Conservation (phyloP, 768 basidiomycete species). For the Suillus sp. region DNA sequence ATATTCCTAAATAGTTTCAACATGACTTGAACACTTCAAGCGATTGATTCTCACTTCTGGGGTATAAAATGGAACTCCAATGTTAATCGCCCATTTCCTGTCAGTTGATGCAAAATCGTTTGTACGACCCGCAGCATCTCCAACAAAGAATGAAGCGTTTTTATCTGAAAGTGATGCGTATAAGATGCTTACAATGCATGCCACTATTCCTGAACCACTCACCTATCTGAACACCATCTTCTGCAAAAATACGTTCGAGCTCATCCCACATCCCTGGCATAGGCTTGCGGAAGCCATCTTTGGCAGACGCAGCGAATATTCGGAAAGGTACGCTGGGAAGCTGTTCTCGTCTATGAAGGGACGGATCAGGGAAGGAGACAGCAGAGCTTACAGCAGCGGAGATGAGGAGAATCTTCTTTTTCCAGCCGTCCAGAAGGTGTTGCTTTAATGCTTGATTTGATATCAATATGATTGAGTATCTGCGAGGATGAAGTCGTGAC, state of each 20-base stretch:
- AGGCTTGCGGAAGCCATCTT: conserved; percentile 82
- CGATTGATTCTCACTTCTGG: conserved; percentile 63
- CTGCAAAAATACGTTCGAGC: conserved; percentile 60
- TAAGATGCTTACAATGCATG: neutral
- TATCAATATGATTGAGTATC: conserved; percentile 73
- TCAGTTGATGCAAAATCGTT: conserved; percentile 82
- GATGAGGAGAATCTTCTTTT: conserved; percentile 71
- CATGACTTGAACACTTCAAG: neutral
- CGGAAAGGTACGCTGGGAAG: conserved; percentile 75
- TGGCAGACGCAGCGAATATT: conserved; percentile 73
- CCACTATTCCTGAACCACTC: conserved; percentile 16
- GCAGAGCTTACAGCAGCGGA: conserved; percentile 55
- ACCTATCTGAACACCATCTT: conserved; percentile 69
- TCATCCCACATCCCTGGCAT: conserved; percentile 86
- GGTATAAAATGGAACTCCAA: conserved; percentile 73
- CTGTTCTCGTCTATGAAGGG: conserved; percentile 37
- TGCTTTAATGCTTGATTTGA: conserved; percentile 75
- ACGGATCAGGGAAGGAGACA: neutral
- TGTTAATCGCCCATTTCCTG: conserved; percentile 81
- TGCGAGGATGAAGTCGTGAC: conserved; percentile 26
- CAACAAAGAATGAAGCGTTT: conserved; percentile 71
- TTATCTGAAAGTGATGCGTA: conserved; percentile 53
- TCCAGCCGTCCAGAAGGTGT: conserved; percentile 61
- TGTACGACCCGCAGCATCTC: conserved; percentile 85
- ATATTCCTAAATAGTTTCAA: conserved; percentile 61